Evolutionary conservation across 768 basidiomycete genomes (phyloP).

Genomic region (Boletellus ananiceps): DNA sequence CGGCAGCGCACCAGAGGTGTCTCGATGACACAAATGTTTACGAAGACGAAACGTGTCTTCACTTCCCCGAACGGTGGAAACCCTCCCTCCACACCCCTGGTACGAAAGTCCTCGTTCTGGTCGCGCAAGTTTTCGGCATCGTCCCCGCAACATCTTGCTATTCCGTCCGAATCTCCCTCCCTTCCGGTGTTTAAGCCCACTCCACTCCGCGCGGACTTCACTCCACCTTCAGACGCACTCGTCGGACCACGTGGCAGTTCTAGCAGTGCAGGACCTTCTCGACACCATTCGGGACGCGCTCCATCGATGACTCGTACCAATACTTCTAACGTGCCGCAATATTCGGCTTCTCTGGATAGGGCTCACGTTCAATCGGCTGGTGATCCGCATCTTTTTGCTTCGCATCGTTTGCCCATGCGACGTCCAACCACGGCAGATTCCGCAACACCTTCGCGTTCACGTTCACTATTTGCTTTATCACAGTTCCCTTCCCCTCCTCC

Average conservation of each 20-base stretch:
- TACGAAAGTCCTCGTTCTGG: constrained; percentile 68
- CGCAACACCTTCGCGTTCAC: constrained; percentile 28
- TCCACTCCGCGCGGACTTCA: constrained; percentile 38
- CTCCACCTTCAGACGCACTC: constrained; percentile 11
- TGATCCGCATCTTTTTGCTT: constrained; percentile 10
- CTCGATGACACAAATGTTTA: constrained; percentile 48
- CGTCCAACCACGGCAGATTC: constrained; percentile 46
- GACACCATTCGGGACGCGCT: constrained; percentile 41
- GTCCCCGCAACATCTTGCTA: constrained; percentile 24
- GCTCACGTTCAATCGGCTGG: constrained; percentile 15
- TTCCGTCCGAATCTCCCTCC: constrained; percentile 30
- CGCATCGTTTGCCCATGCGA: constrained; percentile 17
- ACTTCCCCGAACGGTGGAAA: constrained; percentile 24
- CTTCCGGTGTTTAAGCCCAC: constrained; percentile 40
- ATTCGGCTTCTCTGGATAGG: constrained; percentile 3
- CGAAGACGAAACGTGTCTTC: constrained; percentile 42
- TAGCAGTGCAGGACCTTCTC: constrained; percentile 34
- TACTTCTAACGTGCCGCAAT: constrained; percentile 12
- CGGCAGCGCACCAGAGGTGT: constrained; percentile 46
- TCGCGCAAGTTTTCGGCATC: constrained; percentile 45
- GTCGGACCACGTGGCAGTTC: constrained; percentile 18
- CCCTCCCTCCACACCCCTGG: constrained; percentile 36
- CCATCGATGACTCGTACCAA: constrained; percentile 7
- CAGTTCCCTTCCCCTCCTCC: constrained; percentile 14
- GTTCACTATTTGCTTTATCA: constrained; percentile 26